These are phyloP conservation scores for Jacaranda copaia DNA, from an alignment of 257 asterid species.

Conservation along the genomic window DNA sequence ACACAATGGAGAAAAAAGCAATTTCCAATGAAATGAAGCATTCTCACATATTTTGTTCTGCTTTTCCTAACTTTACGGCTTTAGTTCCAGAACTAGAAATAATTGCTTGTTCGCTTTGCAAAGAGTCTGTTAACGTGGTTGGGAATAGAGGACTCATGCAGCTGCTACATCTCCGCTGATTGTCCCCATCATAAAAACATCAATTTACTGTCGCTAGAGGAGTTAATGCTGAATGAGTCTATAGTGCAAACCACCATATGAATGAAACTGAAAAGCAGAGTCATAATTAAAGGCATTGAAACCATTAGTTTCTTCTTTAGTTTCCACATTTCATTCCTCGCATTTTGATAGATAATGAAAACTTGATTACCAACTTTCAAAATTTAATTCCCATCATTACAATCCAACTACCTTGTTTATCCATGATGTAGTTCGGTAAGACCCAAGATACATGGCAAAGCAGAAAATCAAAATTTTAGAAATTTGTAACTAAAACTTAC, in stretches of 20 bases:
- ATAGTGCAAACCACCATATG: background rate
- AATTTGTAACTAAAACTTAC: background rate
- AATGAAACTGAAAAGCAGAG: conserved; percentile 1
- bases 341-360: background rate
- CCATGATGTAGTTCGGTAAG: too few relatives aligned
- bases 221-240: background rate
- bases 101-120: too few relatives aligned
- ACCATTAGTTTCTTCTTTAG: conserved; percentile 3
- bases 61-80: conserved; percentile 10
- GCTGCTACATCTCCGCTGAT: too few relatives aligned
- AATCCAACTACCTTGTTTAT: background rate
- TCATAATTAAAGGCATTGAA: background rate
- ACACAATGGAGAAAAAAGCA: conserved; percentile 14
- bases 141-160: too few relatives aligned
- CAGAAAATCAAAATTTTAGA: background rate
- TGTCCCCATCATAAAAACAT: too few relatives aligned
- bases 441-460: background rate
- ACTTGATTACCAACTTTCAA: background rate
- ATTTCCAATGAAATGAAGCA: background rate
- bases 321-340: background rate
- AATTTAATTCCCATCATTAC: background rate
- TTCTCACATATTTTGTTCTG: background rate
- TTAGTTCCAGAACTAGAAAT: background rate
- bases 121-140: too few relatives aligned
- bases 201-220: background rate